A percentile compares a stretch with the other conserved stretches of the same genome.
phyloP scores from a whole-genome alignment of 78 protist species.

The Neovahlkampfia damariscottae region DNA sequence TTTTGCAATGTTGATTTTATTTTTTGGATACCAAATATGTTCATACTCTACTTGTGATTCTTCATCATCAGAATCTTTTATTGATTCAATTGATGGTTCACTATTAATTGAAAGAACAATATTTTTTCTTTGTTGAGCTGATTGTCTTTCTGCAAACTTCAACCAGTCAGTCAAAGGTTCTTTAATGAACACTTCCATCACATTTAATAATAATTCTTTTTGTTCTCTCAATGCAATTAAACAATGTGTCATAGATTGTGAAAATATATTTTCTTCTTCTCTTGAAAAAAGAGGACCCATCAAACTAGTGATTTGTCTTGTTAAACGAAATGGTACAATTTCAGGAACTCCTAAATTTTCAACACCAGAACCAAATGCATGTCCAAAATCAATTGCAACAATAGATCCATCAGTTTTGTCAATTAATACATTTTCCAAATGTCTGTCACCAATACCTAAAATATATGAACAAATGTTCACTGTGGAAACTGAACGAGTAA shows the following conservation, averaged over 20 bases:
- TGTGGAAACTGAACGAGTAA: conserved; percentile 52
- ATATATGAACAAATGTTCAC: conserved; percentile 49
- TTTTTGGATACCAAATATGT: conserved; percentile 53
- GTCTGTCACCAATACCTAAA: conserved; percentile 88
- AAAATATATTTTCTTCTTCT: not conserved
- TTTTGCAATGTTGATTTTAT: conserved; percentile 43
- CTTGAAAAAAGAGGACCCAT: not conserved
- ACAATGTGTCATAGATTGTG: not conserved
- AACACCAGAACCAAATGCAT: conserved; percentile 88
- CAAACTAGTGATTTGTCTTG: conserved; percentile 48
- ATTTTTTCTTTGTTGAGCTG: not conserved
- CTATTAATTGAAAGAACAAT: not conserved
- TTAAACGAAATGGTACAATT: conserved; percentile 83
- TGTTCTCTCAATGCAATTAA: conserved; percentile 35
- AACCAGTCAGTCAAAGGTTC: conserved; percentile 78
- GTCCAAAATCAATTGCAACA: conserved; percentile 93
- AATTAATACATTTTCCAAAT: conserved; percentile 70
- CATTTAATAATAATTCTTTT: conserved; percentile 33
- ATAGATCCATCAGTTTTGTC: conserved; percentile 40
- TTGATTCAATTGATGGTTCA: not conserved
- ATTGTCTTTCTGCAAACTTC: conserved; percentile 31
- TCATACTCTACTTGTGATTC: conserved; percentile 12
- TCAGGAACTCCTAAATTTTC: conserved; percentile 76
- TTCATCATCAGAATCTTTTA: not conserved
- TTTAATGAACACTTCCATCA: conserved; percentile 61